Base-by-base conservation (phyloP, 192 early-diverging fungal genomes). In the Gigaspora rosea region DNA sequence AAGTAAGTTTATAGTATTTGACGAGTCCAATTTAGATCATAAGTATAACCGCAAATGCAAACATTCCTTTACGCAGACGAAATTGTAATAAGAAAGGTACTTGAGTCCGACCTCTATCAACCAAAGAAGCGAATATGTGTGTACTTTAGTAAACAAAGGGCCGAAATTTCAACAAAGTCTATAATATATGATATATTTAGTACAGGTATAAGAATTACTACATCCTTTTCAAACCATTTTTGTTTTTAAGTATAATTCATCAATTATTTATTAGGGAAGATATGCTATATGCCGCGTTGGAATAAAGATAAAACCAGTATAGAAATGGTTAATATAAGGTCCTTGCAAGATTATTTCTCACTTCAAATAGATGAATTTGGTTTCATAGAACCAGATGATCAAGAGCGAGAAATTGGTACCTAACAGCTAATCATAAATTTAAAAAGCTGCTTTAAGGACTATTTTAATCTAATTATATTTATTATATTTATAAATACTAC, bases 251-350 rank as follows among this genome's bases (percentile, higher is more conserved):
- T 52, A 64, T 9, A 58, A 63, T 52, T 36, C 10, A 62, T 54
- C 3, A 73, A 1, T 72, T 66, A 9, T 36, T 68, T 13, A 22
- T 1, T 74, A 88, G 88, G 78, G 7, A 90, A 90, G 58, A 61
- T 63, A 27, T 88, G 87, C 54, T 90, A 88, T 81, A 81, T 90
- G 18, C 88, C 88, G 8, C 74, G 87, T 32, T 88, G 87, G 48
- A 80, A 66, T 36, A 75, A 77, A 36, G 78, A 82, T 3, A 41
- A 27, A 27, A 27, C 27, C 27, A 27, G 41, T 3, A 90, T 91
- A 89, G 87, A 90, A 10, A 92, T 92, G 91, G 89, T 92, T 16
- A 84, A 80, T 63, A 78, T 92, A 11, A 78, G 73, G 13, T 89
- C 88, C 2, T 82, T 80, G 79, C 82, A 90, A 12, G 91, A 92